Evolutionary conservation across 495 filamentous ascomycete genomes (phyloP).

Genomic region (Tuber melanosporum): DNA sequence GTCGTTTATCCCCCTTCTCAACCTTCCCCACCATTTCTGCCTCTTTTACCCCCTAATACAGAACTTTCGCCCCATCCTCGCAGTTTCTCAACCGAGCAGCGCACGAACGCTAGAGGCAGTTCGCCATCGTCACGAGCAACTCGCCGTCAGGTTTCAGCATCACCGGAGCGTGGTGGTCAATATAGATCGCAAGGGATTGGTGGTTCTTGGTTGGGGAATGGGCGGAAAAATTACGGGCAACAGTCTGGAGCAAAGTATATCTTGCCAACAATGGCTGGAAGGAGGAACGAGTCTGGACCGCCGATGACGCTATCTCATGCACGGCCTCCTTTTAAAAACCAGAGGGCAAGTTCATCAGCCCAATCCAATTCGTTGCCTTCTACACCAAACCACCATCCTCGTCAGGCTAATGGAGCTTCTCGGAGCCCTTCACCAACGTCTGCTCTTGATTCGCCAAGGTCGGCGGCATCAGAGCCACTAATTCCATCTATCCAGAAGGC

Average conservation of each 20-base stretch:
- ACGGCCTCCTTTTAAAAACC: slow-evolving; percentile 27
- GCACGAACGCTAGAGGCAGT: slow-evolving; percentile 18
- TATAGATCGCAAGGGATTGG: slow-evolving; percentile 19
- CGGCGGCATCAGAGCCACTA: slow-evolving; percentile 81
- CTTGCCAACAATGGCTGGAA: slow-evolving; percentile 37
- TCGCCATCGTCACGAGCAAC: slow-evolving; percentile 36
- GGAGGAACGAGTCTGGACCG: slow-evolving; percentile 33
- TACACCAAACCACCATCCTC: slow-evolving; percentile 82
- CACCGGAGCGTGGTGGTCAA: slow-evolving; percentile 33
- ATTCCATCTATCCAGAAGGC: slow-evolving; percentile 58
- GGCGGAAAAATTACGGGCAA: slow-evolving; percentile 35
- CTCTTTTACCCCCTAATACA: slow-evolving; percentile 30
- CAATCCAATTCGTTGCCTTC: slow-evolving; percentile 92
- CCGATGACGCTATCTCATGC: slow-evolving; percentile 28
- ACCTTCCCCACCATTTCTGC: slow-evolving; percentile 31
- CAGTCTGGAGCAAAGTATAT: slow-evolving; percentile 38
- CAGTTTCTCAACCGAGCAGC: slow-evolving; percentile 30
- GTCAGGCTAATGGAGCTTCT: slow-evolving; percentile 68
- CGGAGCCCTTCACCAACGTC: slow-evolving; percentile 78
- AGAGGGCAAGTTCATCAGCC: slow-evolving; percentile 44
- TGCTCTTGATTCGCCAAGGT: slow-evolving; percentile 76
- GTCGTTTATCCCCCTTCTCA: slow-evolving; percentile 15
- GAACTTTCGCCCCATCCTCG: slow-evolving; percentile 25
- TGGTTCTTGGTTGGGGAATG: slow-evolving; percentile 40
- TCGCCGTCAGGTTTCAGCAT: slow-evolving; percentile 36